Conservation (phyloP, 768 basidiomycete species). For the Tricholoma bakamatsutake region DNA sequence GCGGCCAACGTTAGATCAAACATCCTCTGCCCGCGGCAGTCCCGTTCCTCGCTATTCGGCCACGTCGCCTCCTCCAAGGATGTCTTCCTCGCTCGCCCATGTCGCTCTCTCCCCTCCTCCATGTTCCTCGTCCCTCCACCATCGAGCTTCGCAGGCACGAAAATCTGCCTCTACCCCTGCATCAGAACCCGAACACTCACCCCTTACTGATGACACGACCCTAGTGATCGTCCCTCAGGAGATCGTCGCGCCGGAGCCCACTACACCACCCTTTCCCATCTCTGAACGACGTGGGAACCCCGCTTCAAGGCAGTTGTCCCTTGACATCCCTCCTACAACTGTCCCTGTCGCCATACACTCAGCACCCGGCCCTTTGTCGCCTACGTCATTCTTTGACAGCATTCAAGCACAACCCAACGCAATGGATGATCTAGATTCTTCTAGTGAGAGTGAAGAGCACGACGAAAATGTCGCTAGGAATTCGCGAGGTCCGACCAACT, state of each 20-base stretch:
- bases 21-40: conserved; percentile 18
- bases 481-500: conserved; percentile 12
- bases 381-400: conserved; percentile 70
- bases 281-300: conserved; percentile 25
- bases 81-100: conserved; percentile 56
- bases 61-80: conserved; percentile 56
- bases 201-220: conserved; percentile 23
- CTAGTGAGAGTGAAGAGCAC: conserved; percentile 38
- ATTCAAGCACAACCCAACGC: conserved; percentile 66
- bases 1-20: conserved; percentile 21
- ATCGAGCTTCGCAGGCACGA: conserved; percentile 13
- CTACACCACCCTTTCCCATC: conserved; percentile 36
- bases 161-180: conserved; percentile 16
- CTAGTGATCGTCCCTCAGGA: conserved; percentile 20
- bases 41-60: conserved; percentile 30
- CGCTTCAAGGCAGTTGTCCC: conserved; percentile 23
- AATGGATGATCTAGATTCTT: conserved; percentile 68
- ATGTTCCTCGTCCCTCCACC: conserved; percentile 29
- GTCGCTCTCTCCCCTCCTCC: conserved; percentile 56
- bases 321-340: conserved; percentile 42
- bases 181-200: conserved; percentile 15
- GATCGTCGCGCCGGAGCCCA: conserved; percentile 38
- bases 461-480: conserved; percentile 26
- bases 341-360: conserved; percentile 46
- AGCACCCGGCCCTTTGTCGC: conserved; percentile 59